Evolutionary conservation across 1,139 yeast species (phyloP).

Genomic region (Kazachstania sp.): DNA sequence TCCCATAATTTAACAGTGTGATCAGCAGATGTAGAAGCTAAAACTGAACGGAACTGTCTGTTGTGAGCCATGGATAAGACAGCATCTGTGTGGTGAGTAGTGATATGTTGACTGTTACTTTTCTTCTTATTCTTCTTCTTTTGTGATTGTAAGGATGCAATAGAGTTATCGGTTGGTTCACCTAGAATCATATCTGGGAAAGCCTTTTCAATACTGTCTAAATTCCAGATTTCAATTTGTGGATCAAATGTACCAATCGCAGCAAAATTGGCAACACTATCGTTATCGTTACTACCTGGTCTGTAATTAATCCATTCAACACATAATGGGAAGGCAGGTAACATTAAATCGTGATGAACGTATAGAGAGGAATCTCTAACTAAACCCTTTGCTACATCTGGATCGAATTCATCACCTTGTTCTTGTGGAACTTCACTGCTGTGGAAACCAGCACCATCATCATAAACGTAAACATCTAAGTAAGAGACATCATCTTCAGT

Average conservation of each 20-base stretch:
- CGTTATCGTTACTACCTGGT: slow-evolving; percentile 51
- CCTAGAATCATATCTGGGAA: slow-evolving; percentile 93
- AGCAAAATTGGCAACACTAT: slow-evolving; percentile 89
- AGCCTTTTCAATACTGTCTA: slow-evolving; percentile 86
- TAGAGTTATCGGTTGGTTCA: slow-evolving; percentile 50
- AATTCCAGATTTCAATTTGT: slow-evolving; percentile 92
- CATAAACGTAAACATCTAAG: slow-evolving; percentile 88
- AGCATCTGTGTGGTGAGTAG: slow-evolving; percentile 88
- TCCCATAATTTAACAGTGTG: slow-evolving; percentile 95
- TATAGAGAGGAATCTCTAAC: slow-evolving; percentile 69
- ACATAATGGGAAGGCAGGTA: slow-evolving; percentile 94
- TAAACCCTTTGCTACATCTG: slow-evolving; percentile 60
- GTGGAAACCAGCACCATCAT: slow-evolving; percentile 85
- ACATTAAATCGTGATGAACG: slow-evolving; percentile 94
- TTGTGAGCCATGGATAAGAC: slow-evolving; percentile 83
- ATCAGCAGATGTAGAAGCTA: slow-evolving; percentile 94
- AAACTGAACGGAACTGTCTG: slow-evolving; percentile 68
- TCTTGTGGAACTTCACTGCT: slow-evolving; percentile 50
- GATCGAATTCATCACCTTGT: slow-evolving; percentile 52
- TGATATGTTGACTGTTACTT: slow-evolving; percentile 49
- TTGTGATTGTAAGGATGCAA: slow-evolving; percentile 34
- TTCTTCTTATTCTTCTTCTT: slow-evolving; percentile 38
- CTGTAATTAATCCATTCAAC: slow-evolving; percentile 88
- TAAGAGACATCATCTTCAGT: slow-evolving; percentile 94
- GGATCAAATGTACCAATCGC: slow-evolving; percentile 98